phyloP scores from a whole-genome alignment of 2,329 filamentous ascomycete genomes.

The Tolypocladium endophyticum region DNA sequence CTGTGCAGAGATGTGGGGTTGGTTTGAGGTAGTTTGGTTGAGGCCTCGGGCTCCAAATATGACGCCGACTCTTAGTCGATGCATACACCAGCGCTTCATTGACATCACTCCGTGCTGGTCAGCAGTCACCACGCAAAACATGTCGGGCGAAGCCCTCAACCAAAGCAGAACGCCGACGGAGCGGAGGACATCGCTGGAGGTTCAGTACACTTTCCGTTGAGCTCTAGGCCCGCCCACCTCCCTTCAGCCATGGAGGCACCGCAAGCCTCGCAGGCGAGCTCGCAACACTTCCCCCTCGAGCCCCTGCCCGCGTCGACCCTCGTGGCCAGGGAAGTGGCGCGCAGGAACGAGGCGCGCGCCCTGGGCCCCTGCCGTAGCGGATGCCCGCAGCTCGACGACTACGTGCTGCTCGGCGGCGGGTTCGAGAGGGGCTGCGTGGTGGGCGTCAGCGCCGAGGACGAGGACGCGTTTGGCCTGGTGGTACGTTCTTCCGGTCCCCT shows the following conservation, averaged over 20 bases:
- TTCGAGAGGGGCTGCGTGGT: conserved; percentile 41
- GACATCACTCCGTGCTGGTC: neutral
- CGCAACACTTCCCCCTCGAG: conserved; percentile 22
- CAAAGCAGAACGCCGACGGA: neutral
- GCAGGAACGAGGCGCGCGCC: conserved; percentile 18
- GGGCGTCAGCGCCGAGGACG: conserved; percentile 43
- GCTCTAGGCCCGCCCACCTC: neutral
- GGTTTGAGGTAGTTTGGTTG: neutral
- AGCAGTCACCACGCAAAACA: neutral
- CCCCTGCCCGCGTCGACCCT: conserved; percentile 35
- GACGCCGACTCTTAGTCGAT: neutral
- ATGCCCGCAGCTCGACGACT: conserved; percentile 36
- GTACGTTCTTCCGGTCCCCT: conserved; percentile 21
- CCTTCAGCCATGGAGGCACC: neutral
- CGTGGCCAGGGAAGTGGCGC: conserved; percentile 24
- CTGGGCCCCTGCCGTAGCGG: conserved; percentile 28
- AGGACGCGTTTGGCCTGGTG: conserved; percentile 32
- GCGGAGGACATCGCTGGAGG: neutral
- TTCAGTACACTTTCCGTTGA: neutral
- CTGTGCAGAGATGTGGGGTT: neutral
- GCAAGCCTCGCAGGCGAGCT: neutral
- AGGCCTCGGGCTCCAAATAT: neutral
- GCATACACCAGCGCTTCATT: neutral
- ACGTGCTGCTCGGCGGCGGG: conserved; percentile 35
- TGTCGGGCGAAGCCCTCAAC: neutral